These are phyloP conservation scores for Ilyonectria mors-panacis DNA, from an alignment of 2,329 filamentous ascomycete species.

Conservation along the genomic window DNA sequence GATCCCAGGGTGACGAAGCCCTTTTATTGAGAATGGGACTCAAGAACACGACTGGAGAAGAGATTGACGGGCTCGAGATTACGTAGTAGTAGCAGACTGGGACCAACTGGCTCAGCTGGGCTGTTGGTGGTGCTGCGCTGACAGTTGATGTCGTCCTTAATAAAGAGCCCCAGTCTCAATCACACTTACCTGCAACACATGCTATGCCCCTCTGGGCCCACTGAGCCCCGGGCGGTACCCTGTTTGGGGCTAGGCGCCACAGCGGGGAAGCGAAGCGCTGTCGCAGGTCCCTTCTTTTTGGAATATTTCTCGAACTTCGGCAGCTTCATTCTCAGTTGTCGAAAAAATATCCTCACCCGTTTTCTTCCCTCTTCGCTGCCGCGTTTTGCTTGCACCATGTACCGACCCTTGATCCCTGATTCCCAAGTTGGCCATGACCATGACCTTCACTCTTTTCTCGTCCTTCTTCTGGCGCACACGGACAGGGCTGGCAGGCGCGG, in stretches of 20 bases:
- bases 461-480: background rate
- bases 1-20: background rate
- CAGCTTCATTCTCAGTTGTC: conserved; percentile 27
- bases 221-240: background rate
- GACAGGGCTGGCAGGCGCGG: background rate
- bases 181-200: conserved; percentile 25
- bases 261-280: background rate
- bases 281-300: conserved; percentile 18
- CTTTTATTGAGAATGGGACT: background rate
- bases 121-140: background rate
- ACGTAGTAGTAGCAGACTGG: background rate
- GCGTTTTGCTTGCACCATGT: conserved; percentile 10
- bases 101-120: conserved; percentile 2
- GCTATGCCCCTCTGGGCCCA: background rate
- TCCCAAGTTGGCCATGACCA: background rate
- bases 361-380: conserved; percentile 14
- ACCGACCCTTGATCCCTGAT: conserved; percentile 29
- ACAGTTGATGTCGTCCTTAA: conserved; percentile 22
- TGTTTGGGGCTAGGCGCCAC: background rate
- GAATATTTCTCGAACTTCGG: conserved; percentile 36
- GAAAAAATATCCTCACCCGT: conserved; percentile 3
- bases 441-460: conserved; percentile 1
- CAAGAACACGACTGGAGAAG: background rate
- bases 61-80: background rate
- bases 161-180: conserved; percentile 24